Evolutionary conservation across 371 early-diverging fungal species (phyloP).

Genomic region (Parasitella parasitica): DNA sequence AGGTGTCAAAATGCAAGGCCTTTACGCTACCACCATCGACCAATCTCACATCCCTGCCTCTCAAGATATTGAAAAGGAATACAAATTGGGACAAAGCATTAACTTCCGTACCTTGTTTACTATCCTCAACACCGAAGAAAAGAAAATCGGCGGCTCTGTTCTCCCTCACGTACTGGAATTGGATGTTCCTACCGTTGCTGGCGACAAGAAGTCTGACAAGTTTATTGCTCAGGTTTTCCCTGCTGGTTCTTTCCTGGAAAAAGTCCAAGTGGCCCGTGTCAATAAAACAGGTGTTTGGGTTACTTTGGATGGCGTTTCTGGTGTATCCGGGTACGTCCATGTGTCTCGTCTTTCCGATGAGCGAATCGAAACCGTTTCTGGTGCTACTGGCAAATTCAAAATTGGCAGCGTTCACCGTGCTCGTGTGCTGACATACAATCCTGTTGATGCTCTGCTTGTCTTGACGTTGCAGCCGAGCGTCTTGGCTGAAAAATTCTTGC

Average conservation of each 20-base stretch:
- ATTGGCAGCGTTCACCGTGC: slow-evolving; percentile 71
- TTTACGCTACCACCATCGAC: slow-evolving; percentile 62
- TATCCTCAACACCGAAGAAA: slow-evolving; percentile 53
- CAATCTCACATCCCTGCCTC: slow-evolving; percentile 51
- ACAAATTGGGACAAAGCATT: slow-evolving; percentile 55
- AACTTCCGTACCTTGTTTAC: slow-evolving; percentile 67
- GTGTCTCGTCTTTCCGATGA: slow-evolving; percentile 76
- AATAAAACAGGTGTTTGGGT: slow-evolving; percentile 56
- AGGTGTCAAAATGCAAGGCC: slow-evolving; percentile 65
- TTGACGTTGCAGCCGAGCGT: slow-evolving; percentile 73
- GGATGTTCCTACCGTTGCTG: slow-evolving; percentile 11
- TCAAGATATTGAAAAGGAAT: slow-evolving; percentile 46
- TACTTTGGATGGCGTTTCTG: slow-evolving; percentile 48
- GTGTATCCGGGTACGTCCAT: slow-evolving; percentile 61
- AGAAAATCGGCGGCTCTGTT: slow-evolving; percentile 63
- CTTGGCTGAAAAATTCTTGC: slow-evolving; percentile 68
- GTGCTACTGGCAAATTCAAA: slow-evolving; percentile 58
- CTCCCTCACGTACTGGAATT: slow-evolving; percentile 51
- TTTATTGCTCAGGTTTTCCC: slow-evolving; percentile 41
- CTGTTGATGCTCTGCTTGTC: slow-evolving; percentile 70
- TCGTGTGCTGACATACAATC: slow-evolving; percentile 78
- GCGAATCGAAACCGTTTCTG: slow-evolving; percentile 43
- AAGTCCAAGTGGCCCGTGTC: slow-evolving; percentile 56
- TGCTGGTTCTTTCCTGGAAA: slow-evolving; percentile 62
- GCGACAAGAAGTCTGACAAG: slow-evolving; percentile 18